Conservation (phyloP, 2,329 filamentous ascomycete species). For the Aureobasidium uvarum region DNA sequence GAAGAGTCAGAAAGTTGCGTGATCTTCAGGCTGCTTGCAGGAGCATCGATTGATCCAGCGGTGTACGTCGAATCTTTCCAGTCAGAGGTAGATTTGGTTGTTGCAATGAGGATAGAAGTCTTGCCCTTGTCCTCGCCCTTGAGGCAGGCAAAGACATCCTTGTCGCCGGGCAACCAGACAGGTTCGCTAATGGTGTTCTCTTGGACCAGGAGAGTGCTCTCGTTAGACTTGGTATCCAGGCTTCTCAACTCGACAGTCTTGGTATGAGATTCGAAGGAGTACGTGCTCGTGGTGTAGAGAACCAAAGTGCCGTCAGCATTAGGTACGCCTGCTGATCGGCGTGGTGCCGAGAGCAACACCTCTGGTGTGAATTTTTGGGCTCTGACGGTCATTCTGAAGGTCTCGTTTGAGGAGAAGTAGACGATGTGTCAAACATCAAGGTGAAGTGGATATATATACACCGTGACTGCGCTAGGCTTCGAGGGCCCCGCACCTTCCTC, state of each 20-base stretch:
- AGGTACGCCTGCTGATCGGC: constrained; percentile 67
- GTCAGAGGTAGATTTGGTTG: constrained; percentile 27
- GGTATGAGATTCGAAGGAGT: constrained; percentile 73
- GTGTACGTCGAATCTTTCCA: constrained; percentile 36
- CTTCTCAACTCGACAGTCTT: constrained; percentile 68
- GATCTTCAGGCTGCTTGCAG: constrained; percentile 51
- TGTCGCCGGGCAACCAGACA: constrained; percentile 70
- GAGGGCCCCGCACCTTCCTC: constrained; percentile 20
- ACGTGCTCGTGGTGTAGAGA: constrained; percentile 69
- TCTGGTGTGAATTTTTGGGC: constrained; percentile 72
- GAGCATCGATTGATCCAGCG: constrained; percentile 47
- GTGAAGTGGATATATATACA: constrained; percentile 5
- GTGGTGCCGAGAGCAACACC: constrained; percentile 72
- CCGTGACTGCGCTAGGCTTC: background rate
- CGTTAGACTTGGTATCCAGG: constrained; percentile 65
- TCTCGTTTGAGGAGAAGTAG: background rate
- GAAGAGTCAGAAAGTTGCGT: constrained; percentile 39
- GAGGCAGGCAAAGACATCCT: constrained; percentile 58
- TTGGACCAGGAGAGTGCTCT: constrained; percentile 64
- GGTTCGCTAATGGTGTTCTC: constrained; percentile 66
- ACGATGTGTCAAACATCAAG: constrained; percentile 15
- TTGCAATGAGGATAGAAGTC: constrained; percentile 42
- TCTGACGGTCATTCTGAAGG: constrained; percentile 63
- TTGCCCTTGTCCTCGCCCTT: constrained; percentile 44
- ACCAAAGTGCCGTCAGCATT: constrained; percentile 64